Base-by-base conservation (phyloP, 1,284 basidiomycete species). In the Leccinum pachyderme region DNA sequence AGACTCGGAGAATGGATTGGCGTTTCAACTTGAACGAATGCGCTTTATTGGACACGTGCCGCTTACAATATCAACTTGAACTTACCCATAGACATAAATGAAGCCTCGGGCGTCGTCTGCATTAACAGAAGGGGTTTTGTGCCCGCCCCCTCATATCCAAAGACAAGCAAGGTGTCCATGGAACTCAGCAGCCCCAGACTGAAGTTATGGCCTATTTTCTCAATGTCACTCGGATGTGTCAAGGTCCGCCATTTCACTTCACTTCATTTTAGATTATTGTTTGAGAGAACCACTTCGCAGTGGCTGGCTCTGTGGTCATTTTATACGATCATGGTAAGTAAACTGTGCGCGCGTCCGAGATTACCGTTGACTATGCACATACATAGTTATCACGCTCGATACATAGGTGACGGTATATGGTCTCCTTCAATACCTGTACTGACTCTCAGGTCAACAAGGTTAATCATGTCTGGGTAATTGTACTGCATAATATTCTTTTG, bases 401-500 rank as follows among this genome's bases (percentile, higher is more conserved):
- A 47, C 25, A 32, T 64, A 63, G 43, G 62, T 60, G 43, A 12
- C 22, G 22, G 4, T 41, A 41, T 22, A 7, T 6, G 4, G 6
- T 41, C 18, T 41, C 22, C 22, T 39, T 39, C 18, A 41, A 41
- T 22, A 4, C 22, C 11, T 41, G 22, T 22, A 41, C 39, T 41
- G 18, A 41, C 11, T 7, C 2, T 22, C 11, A 22, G 18, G 7
- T 13, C 39, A 41, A 49, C 24, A n/a, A 66, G 64, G 32, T 57
- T 4, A 29, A 64, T n/a, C 9, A 55, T 28, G 2, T 64, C 18
- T 66, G 64, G 47, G 31, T 47, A 33, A 32, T 22, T 5, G 12
- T 39, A 0, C 22, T 41, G 39, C 11, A 18, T 41, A n/a, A n/a
- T 22, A 12, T 41, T 22, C 22, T 12, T 41, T 41, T 22, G 39